Evolutionary conservation across 345 rosid species (phyloP).

Genomic region (Anacardium occidentale): DNA sequence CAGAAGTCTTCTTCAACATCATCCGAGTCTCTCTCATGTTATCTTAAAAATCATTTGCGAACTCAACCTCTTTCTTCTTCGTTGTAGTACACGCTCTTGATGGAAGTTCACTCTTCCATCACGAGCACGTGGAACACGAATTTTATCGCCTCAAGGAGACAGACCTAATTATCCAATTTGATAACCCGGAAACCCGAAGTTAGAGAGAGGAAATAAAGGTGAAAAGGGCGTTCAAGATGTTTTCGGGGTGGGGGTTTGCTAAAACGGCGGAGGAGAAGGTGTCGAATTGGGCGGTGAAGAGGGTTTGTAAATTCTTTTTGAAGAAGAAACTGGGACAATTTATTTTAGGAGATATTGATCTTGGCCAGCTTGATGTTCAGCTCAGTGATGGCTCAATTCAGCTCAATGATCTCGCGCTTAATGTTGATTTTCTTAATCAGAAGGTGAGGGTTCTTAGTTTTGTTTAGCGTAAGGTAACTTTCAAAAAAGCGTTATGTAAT

Average conservation of each 20-base stretch:
- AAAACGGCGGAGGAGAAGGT: slow-evolving; percentile 75
- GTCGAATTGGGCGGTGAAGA: slow-evolving; percentile 88
- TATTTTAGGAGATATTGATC: slow-evolving; percentile 82
- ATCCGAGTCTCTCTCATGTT: neutral
- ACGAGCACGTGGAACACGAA: slow-evolving; percentile 13
- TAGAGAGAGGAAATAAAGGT: neutral
- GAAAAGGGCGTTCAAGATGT: slow-evolving; percentile 15
- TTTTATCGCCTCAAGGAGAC: neutral
- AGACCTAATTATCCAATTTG: slow-evolving; percentile 13
- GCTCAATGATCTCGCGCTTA: slow-evolving; percentile 80
- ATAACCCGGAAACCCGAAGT: neutral
- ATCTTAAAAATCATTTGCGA: neutral
- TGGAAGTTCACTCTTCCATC: slow-evolving; percentile 31
- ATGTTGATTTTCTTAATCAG: slow-evolving; percentile 74
- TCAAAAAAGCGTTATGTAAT: too few relatives aligned
- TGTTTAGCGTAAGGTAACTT: neutral
- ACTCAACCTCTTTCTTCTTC: neutral
- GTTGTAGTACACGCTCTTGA: slow-evolving; percentile 17
- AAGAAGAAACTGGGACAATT: slow-evolving; percentile 92
- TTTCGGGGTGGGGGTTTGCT: slow-evolving; percentile 61
- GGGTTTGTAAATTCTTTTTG: slow-evolving; percentile 70
- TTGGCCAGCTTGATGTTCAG: slow-evolving; percentile 92
- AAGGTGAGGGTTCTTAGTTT: slow-evolving; percentile 38
- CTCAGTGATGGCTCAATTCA: slow-evolving; percentile 72
- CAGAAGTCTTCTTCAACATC: neutral